Base-by-base conservation (phyloP, 116 monocot genomes). In the Thalassia testudinum region DNA sequence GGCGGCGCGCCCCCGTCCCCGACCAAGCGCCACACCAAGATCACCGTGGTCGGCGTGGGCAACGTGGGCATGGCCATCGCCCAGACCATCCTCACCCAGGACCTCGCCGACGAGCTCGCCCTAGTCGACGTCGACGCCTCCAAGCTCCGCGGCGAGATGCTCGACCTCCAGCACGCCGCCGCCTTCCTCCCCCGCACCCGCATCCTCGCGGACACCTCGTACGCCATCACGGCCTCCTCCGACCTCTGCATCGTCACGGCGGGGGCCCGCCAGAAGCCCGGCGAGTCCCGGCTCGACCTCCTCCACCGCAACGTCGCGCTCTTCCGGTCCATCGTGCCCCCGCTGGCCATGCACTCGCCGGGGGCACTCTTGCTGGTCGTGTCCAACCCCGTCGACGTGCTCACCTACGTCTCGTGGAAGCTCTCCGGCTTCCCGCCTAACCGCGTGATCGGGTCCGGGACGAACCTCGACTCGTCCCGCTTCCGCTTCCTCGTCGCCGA, bases 51-150 rank as follows among this genome's bases (percentile, higher is more conserved):
- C 56, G 92, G 87, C 22, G 80, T 56, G 34, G 92, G 92, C 19
- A 86, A 92, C 80, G 92, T 92, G 11, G 92, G 92, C n/a, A 92
- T 92, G 92, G 87, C 92, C 27, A 87, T 92, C 50, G 86, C 92
- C 10, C 92, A 92, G 67, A 92, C 92, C 24, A 81, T 92, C 66
- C 75, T 92, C 15, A 86, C 86, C 49, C 76, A 79, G 47, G 82
- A 92, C 42, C 58, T 92, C 7, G 69, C 64, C 21, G 92, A 83
- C 67, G 86, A 74, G 62, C 77, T 92, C 26, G 76, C 75, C 26
- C 92, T 92, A 21, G 62, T 86, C 52, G 86, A 86, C 65, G 74
- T 74, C 59, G 71, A 72, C 47, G 23, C 79, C 24, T 69, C 82
- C 45, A 92, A 79, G 74, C 73, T 86, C 50, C 71, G 70, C 20